These are phyloP conservation scores for Apiotrichum mycotoxinovorans DNA, from an alignment of 1,284 basidiomycete genomes.

Conservation along the genomic window DNA sequence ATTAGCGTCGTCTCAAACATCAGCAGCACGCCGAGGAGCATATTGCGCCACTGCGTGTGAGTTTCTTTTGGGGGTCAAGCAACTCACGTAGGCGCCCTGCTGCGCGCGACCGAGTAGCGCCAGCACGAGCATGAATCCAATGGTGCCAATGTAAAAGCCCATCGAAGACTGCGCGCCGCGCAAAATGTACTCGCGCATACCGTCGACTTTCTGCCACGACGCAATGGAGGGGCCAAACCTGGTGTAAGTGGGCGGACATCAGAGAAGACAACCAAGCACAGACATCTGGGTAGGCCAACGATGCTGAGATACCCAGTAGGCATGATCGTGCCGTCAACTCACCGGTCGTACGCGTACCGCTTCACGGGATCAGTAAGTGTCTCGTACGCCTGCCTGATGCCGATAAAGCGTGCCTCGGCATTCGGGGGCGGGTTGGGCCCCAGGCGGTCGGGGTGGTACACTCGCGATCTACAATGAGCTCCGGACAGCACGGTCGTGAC, in stretches of 20 bases:
- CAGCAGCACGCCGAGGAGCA: constrained; percentile 61
- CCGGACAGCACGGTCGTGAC: neutral
- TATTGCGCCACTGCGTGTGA: constrained; percentile 63
- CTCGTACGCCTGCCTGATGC: constrained; percentile 72
- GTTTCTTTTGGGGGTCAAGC: neutral
- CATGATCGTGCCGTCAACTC: constrained; percentile 49
- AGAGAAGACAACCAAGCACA: too few relatives aligned
- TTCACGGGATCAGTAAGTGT: constrained; percentile 71
- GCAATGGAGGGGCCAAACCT: constrained; percentile 14
- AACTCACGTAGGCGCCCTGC: constrained; percentile 64
- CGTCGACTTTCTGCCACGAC: constrained; percentile 1
- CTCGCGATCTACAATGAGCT: constrained; percentile 53
- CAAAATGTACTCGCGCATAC: constrained; percentile 10
- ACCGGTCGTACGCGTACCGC: constrained; percentile 75
- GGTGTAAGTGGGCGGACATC: constrained; percentile 5
- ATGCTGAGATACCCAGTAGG: neutral
- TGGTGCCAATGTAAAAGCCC: constrained; percentile 9
- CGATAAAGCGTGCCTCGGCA: constrained; percentile 58
- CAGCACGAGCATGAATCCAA: constrained; percentile 7
- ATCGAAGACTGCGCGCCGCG: constrained; percentile 1
- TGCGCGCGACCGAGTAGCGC: constrained; percentile 58
- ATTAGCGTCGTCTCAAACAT: constrained; percentile 51
- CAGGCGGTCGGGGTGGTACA: constrained; percentile 73
- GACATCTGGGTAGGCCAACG: neutral
- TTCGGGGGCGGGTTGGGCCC: constrained; percentile 59